Conservation (phyloP, 352 stramenopile species). For the Aphanomyces astaci region DNA sequence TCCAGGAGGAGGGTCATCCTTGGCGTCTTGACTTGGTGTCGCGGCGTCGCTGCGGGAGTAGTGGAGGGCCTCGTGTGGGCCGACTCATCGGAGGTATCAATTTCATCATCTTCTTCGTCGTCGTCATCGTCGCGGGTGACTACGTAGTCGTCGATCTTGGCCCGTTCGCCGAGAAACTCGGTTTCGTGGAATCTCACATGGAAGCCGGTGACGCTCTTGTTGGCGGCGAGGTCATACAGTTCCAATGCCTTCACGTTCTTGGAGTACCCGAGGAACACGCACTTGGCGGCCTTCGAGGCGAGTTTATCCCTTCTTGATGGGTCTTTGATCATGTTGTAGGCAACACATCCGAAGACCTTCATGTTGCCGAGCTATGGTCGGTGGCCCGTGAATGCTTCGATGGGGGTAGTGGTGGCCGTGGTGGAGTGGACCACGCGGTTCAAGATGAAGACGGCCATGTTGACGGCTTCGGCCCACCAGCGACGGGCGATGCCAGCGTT, state of each 20-base stretch:
- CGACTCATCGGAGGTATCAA: background rate
- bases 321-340: constrained; percentile 28
- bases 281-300: constrained; percentile 25
- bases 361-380: constrained; percentile 21
- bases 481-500: no score
- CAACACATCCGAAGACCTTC: constrained; percentile 27
- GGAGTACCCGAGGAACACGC: constrained; percentile 26
- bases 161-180: background rate
- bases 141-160: background rate
- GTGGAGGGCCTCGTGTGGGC: background rate
- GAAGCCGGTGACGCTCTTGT: background rate
- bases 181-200: background rate
- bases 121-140: background rate
- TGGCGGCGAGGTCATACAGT: background rate
- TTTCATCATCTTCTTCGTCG: background rate
- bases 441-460: constrained; percentile 28
- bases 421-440: constrained; percentile 18
- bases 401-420: constrained; percentile 14
- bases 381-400: constrained; percentile 24
- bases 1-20: background rate
- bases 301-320: constrained; percentile 26
- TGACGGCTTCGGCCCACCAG: no score
- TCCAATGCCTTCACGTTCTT: constrained; percentile 25
- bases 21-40: background rate
- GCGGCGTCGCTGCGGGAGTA: background rate